These are phyloP conservation scores for Lodderomyces beijingensis DNA, from an alignment of 1,139 yeast genomes.

Conservation along the genomic window DNA sequence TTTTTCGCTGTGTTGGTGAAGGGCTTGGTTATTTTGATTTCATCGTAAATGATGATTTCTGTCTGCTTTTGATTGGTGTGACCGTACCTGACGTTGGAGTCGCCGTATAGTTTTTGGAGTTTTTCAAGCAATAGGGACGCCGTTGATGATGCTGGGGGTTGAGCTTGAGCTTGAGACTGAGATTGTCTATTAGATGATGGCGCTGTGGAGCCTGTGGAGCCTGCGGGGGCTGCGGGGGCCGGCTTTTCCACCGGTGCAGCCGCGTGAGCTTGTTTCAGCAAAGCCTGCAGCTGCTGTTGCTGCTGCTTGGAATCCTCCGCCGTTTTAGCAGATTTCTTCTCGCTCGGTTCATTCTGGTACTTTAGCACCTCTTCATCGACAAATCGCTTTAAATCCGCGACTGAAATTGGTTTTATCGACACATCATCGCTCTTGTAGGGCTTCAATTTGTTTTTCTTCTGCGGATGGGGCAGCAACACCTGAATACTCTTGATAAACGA, in stretches of 20 bases:
- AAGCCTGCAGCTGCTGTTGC: background rate
- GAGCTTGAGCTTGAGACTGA: conserved; percentile 1
- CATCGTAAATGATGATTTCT: conserved; percentile 22
- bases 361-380: conserved; percentile 14
- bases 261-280: background rate
- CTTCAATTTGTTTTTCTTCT: conserved; percentile 11
- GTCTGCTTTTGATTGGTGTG: conserved; percentile 14
- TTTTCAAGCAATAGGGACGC: conserved; percentile 15
- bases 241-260: too few species aligned
- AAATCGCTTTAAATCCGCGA: conserved; percentile 17
- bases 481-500: conserved; percentile 54
- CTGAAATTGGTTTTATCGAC: conserved; percentile 10
- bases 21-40: conserved; percentile 25
- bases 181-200: too few species aligned
- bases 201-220: too few species aligned
- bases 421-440: conserved; percentile 4
- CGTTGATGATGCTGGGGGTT: conserved; percentile 1
- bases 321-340: conserved; percentile 1
- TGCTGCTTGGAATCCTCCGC: background rate
- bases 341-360: conserved; percentile 7
- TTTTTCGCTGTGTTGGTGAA: conserved; percentile 25
- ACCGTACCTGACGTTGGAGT: conserved; percentile 22
- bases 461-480: conserved; percentile 29
- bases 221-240: too few species aligned
- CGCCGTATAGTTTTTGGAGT: conserved; percentile 19